Evolutionary conservation across 202 grass and related monocot species (phyloP), one percentile per base, ranked within the genome.

Genomic region (Hordeum pubiflorum): DNA sequence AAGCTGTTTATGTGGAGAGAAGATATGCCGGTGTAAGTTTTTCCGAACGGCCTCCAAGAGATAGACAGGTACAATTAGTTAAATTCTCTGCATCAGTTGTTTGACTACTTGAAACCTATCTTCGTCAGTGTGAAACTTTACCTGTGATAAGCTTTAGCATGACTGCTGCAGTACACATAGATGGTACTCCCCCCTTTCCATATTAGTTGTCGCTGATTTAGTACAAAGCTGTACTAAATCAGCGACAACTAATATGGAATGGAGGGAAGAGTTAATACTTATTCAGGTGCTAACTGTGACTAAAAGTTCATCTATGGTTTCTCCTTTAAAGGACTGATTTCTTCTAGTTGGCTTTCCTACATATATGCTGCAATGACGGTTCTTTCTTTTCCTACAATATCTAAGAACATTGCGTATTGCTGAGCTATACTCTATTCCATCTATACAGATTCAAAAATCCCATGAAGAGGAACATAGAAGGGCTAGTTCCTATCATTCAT

Each of bases 21-120:
- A 79, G 86, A 54, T 94, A 87, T 66, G 72, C 72, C 24, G 83
- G 89, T 39, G 84, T 58, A 39, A 94, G 38, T 33, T 88, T 79
- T 75, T 89, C 83, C 56, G 91, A 94, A 82, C 94, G 86, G 76
- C 94, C 91, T 79, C 91, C 94, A 85, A 92, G 94, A 91, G 91
- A 92, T 81, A 90, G 58, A 48, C 89, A 94, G 87, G 91, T 92
- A 79, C 60, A 27, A 3, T 64, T 78, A 9, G 57, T 73, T 79
- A 14, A 44, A 64, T 29, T 61, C 55, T 73, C 23, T 27, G 67
- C 39, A 18, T 58, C 10, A 58, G 1, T 0, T 52, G n/a, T 33
- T 63, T 23, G 38, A 29, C 18, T 85, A 20, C 41, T 63, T 41
- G 57, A 58, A 79, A 26, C 21, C 24, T 15, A 36, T 29, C 3